Evolutionary conservation across 2,329 filamentous ascomycete genomes (phyloP).

Genomic region (Blumeriella jaapii): DNA sequence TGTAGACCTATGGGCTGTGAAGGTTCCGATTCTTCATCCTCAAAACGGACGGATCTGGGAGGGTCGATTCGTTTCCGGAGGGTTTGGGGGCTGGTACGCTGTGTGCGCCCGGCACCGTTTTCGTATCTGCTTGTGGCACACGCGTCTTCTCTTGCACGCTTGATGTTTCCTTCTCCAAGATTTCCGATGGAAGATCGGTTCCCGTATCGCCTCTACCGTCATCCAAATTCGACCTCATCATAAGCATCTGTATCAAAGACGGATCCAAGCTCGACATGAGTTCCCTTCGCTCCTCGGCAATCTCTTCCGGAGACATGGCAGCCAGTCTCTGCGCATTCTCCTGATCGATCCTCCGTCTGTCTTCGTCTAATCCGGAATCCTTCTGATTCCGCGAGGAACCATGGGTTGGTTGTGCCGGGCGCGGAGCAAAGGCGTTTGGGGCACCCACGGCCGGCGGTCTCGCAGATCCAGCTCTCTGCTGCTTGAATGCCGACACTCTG

Average conservation of each 20-base stretch:
- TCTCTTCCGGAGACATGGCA: conserved; percentile 71
- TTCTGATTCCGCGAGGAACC: conserved; percentile 17
- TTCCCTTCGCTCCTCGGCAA: conserved; percentile 68
- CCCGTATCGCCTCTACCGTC: conserved; percentile 26
- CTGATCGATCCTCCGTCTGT: conserved; percentile 63
- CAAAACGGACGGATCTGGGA: conserved; percentile 32
- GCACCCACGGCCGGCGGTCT: conserved; percentile 8
- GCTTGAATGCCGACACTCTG: conserved; percentile 68
- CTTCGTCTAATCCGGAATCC: conserved; percentile 34
- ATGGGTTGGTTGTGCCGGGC: conserved; percentile 10
- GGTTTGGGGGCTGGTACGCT: conserved; percentile 17
- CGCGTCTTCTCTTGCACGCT: background rate
- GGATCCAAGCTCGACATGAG: conserved; percentile 70
- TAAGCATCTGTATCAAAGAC: conserved; percentile 61
- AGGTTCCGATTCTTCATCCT: conserved; percentile 29
- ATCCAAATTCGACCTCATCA: conserved; percentile 33
- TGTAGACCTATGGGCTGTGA: conserved; percentile 32
- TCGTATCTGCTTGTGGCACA: background rate
- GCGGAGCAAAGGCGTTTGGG: conserved; percentile 13
- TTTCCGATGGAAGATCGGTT: conserved; percentile 12
- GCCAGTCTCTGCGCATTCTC: conserved; percentile 69
- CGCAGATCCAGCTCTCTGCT: conserved; percentile 36
- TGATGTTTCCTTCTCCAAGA: conserved; percentile 2
- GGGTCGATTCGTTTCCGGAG: conserved; percentile 24
- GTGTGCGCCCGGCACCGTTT: background rate